Base-by-base conservation (phyloP, 169 alveolate species). In the Sarcocystis neurona region DNA sequence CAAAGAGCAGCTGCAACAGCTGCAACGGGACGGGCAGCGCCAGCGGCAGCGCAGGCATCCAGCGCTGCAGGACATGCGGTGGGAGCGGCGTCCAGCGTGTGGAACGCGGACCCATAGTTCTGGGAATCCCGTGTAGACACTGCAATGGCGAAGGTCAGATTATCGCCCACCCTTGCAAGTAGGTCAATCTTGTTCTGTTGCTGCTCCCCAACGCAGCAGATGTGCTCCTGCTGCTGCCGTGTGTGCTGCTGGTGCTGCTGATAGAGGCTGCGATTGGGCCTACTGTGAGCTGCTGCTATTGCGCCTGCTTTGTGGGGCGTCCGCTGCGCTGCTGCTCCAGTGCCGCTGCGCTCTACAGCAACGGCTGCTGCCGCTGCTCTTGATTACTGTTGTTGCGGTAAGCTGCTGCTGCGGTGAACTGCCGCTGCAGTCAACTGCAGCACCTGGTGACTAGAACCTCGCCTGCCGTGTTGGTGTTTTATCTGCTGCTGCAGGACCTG, bases 131-230 rank as follows among this genome's bases (percentile, higher is more conserved):
- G n/a, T 96, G 98, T 85, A 78, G 95, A 72, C 94, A 93, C 27
- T 96, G 98, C 90, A 93, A 93, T 87, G 98, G 98, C 27, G 93
- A 89, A 63, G 98, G 98, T 0, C 95, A 92, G 85, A 94, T 95
- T 74, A 92, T 94, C 60, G 92, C 95, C 37, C 92, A 94, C 87
- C 97, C 97, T 0, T 95, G 97, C 92, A 85, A 41, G 90, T 85
- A 12, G 1, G 88, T 2, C 23, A n/a, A n/a, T n/a, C n/a, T n/a
- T n/a, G n/a, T n/a, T n/a, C n/a, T n/a, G n/a, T n/a, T n/a, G n/a
- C n/a, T n/a, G 18, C 27, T 50, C 60, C 8, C 27, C 60, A 8
- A 50, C 60, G 60, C 23, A 37, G 75, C 39, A 1, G 12, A 63
- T 63, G 20, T n/a, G 34, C 43, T 15, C 8, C 72, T 18, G 32